Evolutionary conservation across 2,329 filamentous ascomycete species (phyloP).

Genomic region (Trichoderma sp.): DNA sequence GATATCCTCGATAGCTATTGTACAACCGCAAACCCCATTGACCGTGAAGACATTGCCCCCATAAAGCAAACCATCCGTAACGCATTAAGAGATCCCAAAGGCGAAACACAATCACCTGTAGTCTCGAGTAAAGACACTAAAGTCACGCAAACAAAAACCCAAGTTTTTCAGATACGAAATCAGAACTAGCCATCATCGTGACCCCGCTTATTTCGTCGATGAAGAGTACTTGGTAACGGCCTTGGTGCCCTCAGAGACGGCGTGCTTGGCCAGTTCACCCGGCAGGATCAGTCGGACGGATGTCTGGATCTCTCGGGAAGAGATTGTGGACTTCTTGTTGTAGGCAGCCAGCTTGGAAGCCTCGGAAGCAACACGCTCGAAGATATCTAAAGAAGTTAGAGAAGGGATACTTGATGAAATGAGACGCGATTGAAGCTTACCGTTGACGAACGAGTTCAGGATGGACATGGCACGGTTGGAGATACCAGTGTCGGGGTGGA

Average conservation of each 20-base stretch:
- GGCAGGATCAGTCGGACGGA: conserved; percentile 97
- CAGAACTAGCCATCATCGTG: conserved; percentile 60
- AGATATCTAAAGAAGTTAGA: conserved; percentile 69
- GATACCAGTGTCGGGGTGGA: conserved; percentile 99
- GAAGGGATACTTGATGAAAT: not conserved
- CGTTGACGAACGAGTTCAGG: conserved; percentile 99
- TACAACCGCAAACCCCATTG: conserved; percentile 73
- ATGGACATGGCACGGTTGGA: conserved; percentile 99
- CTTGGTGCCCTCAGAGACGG: conserved; percentile 99
- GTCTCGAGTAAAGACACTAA: conserved; percentile 60
- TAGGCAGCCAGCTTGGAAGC: conserved; percentile 98
- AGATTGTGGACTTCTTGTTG: conserved; percentile 99
- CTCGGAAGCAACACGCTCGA: conserved; percentile 98
- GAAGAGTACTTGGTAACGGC: conserved; percentile 99
- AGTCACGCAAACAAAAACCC: conserved; percentile 54
- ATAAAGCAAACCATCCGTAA: conserved; percentile 70
- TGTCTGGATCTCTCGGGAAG: conserved; percentile 98
- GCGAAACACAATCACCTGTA: conserved; percentile 40
- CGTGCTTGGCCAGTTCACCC: conserved; percentile 98
- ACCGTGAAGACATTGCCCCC: conserved; percentile 71
- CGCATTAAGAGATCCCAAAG: conserved; percentile 67
- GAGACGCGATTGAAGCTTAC: conserved; percentile 52
- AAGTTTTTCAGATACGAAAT: conserved; percentile 48
- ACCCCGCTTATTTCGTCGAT: conserved; percentile 84
- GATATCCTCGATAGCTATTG: conserved; percentile 68